These are phyloP conservation scores for Chlorokybus atmophyticus DNA, from an alignment of 139 green algal genomes.

Conservation along the genomic window DNA sequence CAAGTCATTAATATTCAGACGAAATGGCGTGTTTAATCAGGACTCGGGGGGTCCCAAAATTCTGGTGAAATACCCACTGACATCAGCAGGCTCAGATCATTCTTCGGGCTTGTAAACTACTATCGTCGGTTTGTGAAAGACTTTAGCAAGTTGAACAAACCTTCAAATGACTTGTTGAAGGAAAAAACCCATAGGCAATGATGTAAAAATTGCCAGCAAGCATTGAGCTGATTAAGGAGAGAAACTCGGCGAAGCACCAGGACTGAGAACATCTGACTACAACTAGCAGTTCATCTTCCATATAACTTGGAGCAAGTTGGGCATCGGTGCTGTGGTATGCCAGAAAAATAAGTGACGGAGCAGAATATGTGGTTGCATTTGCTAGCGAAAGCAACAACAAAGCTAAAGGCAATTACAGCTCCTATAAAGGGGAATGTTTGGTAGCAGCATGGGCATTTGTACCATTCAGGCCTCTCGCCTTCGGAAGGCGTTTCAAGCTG, in stretches of 20 bases:
- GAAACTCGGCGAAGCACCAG: background rate
- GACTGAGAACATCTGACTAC: slow-evolving; percentile 1
- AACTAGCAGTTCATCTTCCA: slow-evolving; percentile 1
- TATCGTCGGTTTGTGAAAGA: slow-evolving; percentile 32
- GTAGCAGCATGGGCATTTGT: slow-evolving; percentile 3
- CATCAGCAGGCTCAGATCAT: background rate
- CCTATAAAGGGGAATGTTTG: slow-evolving; percentile 9
- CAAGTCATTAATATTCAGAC: too few species aligned
- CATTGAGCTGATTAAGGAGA: slow-evolving; percentile 10
- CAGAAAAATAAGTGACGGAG: slow-evolving; percentile 3
- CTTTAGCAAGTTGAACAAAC: slow-evolving; percentile 14
- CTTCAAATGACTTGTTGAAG: slow-evolving; percentile 14
- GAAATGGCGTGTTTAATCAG: too few species aligned
- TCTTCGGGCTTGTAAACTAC: slow-evolving; percentile 33
- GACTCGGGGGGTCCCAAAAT: too few species aligned
- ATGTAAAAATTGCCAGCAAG: slow-evolving; percentile 3
- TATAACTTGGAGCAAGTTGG: background rate
- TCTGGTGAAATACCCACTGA: slow-evolving; percentile 3
- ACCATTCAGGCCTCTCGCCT: slow-evolving; percentile 6
- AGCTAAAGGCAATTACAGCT: slow-evolving; percentile 10
- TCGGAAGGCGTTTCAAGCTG: slow-evolving; percentile 3
- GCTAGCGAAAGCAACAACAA: slow-evolving; percentile 8
- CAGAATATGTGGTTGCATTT: slow-evolving; percentile 3
- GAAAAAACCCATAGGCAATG: slow-evolving; percentile 17
- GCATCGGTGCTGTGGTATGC: slow-evolving; percentile 1